Conservation (phyloP, 23 red algal genomes). For the Porphyridium purpureum region DNA sequence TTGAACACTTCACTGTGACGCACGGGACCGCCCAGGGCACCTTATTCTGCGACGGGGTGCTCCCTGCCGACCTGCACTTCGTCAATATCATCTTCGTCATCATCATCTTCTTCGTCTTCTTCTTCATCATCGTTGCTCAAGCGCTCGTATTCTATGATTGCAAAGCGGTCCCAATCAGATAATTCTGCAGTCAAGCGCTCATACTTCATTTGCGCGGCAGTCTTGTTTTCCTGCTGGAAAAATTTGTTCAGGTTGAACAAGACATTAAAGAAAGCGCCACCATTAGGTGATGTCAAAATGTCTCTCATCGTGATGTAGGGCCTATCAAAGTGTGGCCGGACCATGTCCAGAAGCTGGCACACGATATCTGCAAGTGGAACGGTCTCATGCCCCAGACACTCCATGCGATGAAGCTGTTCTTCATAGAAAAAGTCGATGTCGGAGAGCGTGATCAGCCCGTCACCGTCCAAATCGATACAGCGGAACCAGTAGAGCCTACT, state of each 20-base stretch:
- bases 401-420: constrained; percentile 98
- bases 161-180: constrained; percentile 99
- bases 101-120: too few species aligned
- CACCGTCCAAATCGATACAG: constrained; percentile 96
- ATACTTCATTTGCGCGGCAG: constrained; percentile 36
- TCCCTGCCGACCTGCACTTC: too few species aligned
- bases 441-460: constrained; percentile 90
- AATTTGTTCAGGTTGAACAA: constrained; percentile 99
- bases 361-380: constrained; percentile 86
- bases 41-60: too few species aligned
- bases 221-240: constrained; percentile 81
- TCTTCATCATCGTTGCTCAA: constrained; percentile 89
- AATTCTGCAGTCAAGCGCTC: constrained; percentile 88
- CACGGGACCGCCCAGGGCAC: too few species aligned
- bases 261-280: constrained; percentile 91
- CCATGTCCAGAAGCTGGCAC: constrained; percentile 98
- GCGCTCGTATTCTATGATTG: constrained; percentile 81
- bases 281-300: constrained; percentile 38
- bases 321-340: constrained; percentile 48
- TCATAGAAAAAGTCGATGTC: constrained; percentile 97
- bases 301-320: constrained; percentile 54
- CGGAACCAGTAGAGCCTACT: constrained; percentile 97
- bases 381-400: constrained; percentile 97
- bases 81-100: too few species aligned
- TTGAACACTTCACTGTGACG: too few species aligned